These are phyloP conservation scores for Kurtzmaniella cleridarum DNA, from an alignment of 805 yeast genomes.

Conservation along the genomic window DNA sequence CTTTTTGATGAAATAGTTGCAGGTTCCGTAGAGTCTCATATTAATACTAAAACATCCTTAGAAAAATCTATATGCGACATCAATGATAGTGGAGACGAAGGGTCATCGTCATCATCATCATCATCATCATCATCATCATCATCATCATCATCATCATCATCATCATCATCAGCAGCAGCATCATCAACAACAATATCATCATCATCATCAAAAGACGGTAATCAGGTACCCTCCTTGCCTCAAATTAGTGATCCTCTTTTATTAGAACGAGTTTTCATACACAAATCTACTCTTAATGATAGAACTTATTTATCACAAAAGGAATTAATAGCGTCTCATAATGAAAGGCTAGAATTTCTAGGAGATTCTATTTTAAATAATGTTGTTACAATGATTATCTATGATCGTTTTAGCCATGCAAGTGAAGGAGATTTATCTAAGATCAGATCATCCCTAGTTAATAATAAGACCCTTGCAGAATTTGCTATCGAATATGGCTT, in stretches of 20 bases:
- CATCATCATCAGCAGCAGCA: too few relatives aligned
- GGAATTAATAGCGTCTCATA: conserved; percentile 60
- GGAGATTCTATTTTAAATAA: conserved; percentile 84
- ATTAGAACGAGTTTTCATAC: conserved; percentile 70
- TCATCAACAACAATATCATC: background rate
- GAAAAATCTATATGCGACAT: conserved; percentile 19
- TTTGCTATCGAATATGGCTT: conserved; percentile 69
- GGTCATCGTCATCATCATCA: conserved; percentile 11
- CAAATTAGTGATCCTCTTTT: conserved; percentile 53
- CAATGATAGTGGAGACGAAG: conserved; percentile 19
- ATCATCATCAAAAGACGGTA: background rate
- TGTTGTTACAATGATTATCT: conserved; percentile 65
- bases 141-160: conserved; percentile 1
- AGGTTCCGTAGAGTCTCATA: conserved; percentile 24
- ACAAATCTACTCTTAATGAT: conserved; percentile 65
- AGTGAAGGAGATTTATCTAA: conserved; percentile 78
- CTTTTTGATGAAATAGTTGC: conserved; percentile 52
- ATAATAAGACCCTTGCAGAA: conserved; percentile 64
- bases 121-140: conserved; percentile 1
- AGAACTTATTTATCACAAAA: conserved; percentile 49
- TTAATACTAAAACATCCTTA: conserved; percentile 14
- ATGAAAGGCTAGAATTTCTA: conserved; percentile 83
- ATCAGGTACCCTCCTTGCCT: conserved; percentile 62
- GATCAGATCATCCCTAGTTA: conserved; percentile 64
- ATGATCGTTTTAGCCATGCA: conserved; percentile 58